Base-by-base conservation (phyloP, 2,329 filamentous ascomycete genomes). In the Trichoderma simmonsii region DNA sequence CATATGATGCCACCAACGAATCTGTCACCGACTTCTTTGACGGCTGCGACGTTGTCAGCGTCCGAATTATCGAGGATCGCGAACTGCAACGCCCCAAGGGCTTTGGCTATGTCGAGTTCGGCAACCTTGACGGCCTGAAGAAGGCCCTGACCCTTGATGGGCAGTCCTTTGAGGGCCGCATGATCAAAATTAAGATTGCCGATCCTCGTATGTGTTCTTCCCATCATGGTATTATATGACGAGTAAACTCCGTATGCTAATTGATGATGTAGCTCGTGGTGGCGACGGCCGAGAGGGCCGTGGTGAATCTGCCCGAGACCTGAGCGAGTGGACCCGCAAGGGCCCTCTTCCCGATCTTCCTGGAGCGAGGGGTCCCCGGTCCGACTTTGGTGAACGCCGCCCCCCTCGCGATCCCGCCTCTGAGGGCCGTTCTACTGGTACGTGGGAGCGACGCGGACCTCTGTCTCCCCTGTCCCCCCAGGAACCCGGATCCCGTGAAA, bases 71-170 rank as follows among this genome's bases (percentile, higher is more conserved):
- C 75, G 95, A 98, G 85, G 97, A 99, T 83, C 96, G 95, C 80
- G 88, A 97, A 81, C 92, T 96, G 80, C 90, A 92, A 82, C 94
- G 95, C 79, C 96, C 96, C 75, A 99, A 99, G 86, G 96, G 96
- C 63, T 99, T 99, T 79, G 96, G 95, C 74, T 99, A 99, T 81
- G 95, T 97, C 75, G 96, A 99, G 82, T 99, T 99, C 79, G 90
- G 87, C 76, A 91, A 90, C 66, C 85, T 96, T 59, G 95, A 98
- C 64, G 95, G 95, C 73, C 86, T 99, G 79, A 97, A 97, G 86
- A 92, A 94, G 83, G 96, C 96, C 71, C 88, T 99, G 75, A 89
- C 90, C 72, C 88, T 96, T 74, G 95, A 95, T 78, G 93, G 94
- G 77, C 87, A 90, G 73, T 90, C 89, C 72, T 95, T 98, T 82